Evolutionary conservation across 345 rosid genomes (phyloP).

Genomic region (Corchorus olitorius): DNA sequence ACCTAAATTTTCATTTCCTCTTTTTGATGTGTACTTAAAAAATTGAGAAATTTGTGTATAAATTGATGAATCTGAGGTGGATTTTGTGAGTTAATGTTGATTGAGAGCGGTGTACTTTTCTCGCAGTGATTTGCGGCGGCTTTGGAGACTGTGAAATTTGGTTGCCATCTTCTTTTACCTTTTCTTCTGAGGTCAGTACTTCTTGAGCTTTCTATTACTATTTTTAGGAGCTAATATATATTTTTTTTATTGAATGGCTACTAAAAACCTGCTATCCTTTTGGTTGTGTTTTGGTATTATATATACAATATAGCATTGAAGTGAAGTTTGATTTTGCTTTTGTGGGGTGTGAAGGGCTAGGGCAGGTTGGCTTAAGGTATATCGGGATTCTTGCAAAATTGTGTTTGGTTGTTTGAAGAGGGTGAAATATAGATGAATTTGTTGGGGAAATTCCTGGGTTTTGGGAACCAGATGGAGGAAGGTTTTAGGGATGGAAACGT

Average conservation of each 20-base stretch:
- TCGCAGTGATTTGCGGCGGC: slow-evolving; percentile 41
- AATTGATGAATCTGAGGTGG: slow-evolving; percentile 13
- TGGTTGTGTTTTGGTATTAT: neutral
- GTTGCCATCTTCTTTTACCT: slow-evolving; percentile 21
- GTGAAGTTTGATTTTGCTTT: slow-evolving; percentile 15
- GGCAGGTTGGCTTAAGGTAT: neutral
- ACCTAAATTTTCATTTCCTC: neutral
- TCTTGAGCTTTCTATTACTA: slow-evolving; percentile 20
- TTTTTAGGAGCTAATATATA: slow-evolving; percentile 21
- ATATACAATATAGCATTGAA: slow-evolving; percentile 10
- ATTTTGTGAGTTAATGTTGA: slow-evolving; percentile 31
- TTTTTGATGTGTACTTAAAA: neutral
- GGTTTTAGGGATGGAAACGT: slow-evolving; percentile 11
- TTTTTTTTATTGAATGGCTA: neutral
- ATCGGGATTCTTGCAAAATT: slow-evolving; percentile 4
- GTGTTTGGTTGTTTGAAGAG: slow-evolving; percentile 1
- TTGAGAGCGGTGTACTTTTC: slow-evolving; percentile 40
- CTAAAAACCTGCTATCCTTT: neutral
- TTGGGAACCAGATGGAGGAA: slow-evolving; percentile 12
- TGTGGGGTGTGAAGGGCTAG: slow-evolving; percentile 17
- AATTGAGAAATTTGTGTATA: neutral
- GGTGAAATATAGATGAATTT: slow-evolving; percentile 16
- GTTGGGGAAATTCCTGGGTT: slow-evolving; percentile 15
- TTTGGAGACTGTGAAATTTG: slow-evolving; percentile 29
- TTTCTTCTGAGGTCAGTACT: slow-evolving; percentile 27